Evolutionary conservation across 768 basidiomycete species (phyloP), one percentile per base, ranked within the genome.

Genomic region (Gyrodon lividus): DNA sequence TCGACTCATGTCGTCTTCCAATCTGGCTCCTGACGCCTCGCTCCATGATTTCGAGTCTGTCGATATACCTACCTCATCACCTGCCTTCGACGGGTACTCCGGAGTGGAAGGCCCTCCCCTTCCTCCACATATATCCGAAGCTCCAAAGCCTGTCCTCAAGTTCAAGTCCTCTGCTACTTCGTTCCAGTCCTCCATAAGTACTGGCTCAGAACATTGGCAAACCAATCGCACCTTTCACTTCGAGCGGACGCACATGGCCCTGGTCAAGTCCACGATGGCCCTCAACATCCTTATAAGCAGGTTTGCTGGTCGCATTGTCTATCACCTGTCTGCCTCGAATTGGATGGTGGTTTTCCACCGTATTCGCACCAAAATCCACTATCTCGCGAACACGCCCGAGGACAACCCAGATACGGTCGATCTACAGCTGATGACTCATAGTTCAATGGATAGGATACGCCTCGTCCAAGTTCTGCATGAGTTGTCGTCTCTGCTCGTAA

Each of bases 261-360:
- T 84, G 16, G 70, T 82, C 31, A 78, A 76, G 50, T 83, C 81
- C 0, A 62, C 78, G 1, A 64, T 74, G 47, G 74, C 83, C 6
- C 73, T 90, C 45, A 83, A 81, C 55, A 72, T 74, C 19, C 72
- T 87, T 22, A 84, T 91, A 53, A 77, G 81, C 47, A 83, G 85
- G 62, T 89, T 79, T 59, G 79, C 87, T 19, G 87, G 89, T 10
- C 81, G 86, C 43, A 84, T 95, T 55, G 80, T 96, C 23, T 93
- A 88, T 63, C 86, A 87, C 63, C 77, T 98, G 16, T 93, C 93
- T 2, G 86, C 89, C 1, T 87, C 87, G 12, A 95, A 96, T 66
- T 97, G 93, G 92, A 66, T 70, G 46, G 80, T 89, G 7, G 86
- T 96, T 14, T 83, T 88, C 59, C 68, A 76, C 19, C 78, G 90